Evolutionary conservation across 2,329 filamentous ascomycete genomes (phyloP), one percentile per base, ranked within the genome.

Genomic region (Lachnellula hyalina): DNA sequence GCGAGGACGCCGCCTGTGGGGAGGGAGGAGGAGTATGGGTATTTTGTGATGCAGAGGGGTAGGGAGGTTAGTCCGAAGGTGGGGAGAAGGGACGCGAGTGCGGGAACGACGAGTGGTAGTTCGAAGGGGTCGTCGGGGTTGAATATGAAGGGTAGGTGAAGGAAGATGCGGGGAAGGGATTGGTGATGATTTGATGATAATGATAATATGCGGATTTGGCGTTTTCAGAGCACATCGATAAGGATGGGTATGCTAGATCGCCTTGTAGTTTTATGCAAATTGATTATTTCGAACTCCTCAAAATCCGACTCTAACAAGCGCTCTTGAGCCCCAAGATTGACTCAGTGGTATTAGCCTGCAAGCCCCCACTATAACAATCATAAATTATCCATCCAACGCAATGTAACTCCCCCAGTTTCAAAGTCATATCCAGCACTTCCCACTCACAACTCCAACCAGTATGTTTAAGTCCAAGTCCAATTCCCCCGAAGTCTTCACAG

Each of bases 401-500:
- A 19, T 45, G 14, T 7, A 54, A 49, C 44, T 28, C 44, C 21
- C 15, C 28, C 28, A 17, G 15, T 15, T 36, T 35, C 32, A 40
- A 15, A 49, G 25, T 49, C 36, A 17, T 47, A 47, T 32, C 44
- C 23, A 15, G 44, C 44, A 47, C 23, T 15, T 8, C n/a, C 35
- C 12, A 19, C 44, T 14, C 42, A 17, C 5, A 35, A 5, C 32
- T 17, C 36, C 32, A 9, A 21, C 28, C 19, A 32, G 36, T 40
- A 40, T 40, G 3, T 34, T 38, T 36, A 55, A 11, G 28, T 45
- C n/a, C 44, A 55, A 11, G 28, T 45, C n/a, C 44, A 48, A 38
- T 45, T 41, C 40, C 45, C 21, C 38, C 45, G 32, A 34, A 25
- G 45, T 45, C 68, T 71, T 71, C 76, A 95, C 70, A 96, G 77